Evolutionary conservation across 2,329 filamentous ascomycete species (phyloP), one percentile per base, ranked within the genome.

Genomic region (Dothistroma pini): DNA sequence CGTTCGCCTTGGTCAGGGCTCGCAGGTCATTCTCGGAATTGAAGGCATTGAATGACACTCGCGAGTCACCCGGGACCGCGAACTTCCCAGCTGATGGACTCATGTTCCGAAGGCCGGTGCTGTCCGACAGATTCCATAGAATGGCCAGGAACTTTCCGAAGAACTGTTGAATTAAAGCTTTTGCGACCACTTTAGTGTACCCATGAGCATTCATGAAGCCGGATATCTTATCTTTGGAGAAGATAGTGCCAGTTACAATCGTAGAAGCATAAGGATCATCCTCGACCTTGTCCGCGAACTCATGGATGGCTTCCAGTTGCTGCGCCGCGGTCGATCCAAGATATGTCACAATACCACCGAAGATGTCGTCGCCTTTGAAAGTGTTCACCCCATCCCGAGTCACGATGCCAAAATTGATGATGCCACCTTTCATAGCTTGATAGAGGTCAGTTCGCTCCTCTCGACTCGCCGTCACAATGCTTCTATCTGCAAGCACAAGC

Each of bases 401-500:
- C 9, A 49, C 54, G 12, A 56, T 56, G 22, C 54, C 68, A 32
- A 69, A 64, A 47, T 70, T 70, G 48, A 56, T 65, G 12, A 54
- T 58, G 34, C 66, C 63, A 3, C 68, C 67, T 48, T 67, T 66
- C 16, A 70, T 51, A 21, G 63, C 67, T 11, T 35, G 61, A 54
- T 58, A 70, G 4, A 70, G 63, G 19, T 70, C 68, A 21, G 60
- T 49, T 21, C 64, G 56, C 7, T 66, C 62, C 5, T 56, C 49
- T 31, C 51, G 47, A 41, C 61, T 65, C 21, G 66, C 68, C 6
- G 59, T 61, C 14, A 67, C 58, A 6, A 71, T 60, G 11, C 54
- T 61, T 48, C 68, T 64, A 44, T 67, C 59, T 3, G 63, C 66
- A 7, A 70, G 65, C 10, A 71, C 67, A 19, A 69, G 58, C 53